These are phyloP conservation scores for Scedosporium minutisporum DNA, from an alignment of 2,329 filamentous ascomycete genomes.

Conservation along the genomic window DNA sequence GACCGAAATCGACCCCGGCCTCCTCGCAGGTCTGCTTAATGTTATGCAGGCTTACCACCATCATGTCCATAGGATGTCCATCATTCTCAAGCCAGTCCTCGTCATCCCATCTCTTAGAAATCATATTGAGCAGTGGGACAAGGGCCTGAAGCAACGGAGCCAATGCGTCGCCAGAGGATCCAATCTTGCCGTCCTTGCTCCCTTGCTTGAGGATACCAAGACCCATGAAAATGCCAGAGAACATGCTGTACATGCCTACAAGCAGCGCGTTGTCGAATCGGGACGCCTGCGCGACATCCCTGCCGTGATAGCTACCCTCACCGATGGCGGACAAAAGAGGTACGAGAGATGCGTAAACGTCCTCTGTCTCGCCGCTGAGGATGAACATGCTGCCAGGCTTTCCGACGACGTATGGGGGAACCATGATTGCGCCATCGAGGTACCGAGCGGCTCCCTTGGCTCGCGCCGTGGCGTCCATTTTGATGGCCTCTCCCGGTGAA, in stretches of 20 bases:
- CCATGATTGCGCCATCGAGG: slow-evolving; percentile 21
- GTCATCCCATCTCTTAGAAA: slow-evolving; percentile 14
- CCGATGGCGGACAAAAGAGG: slow-evolving; percentile 13
- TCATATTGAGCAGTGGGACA: slow-evolving; percentile 13
- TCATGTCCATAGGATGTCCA: slow-evolving; percentile 19
- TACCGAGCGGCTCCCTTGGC: slow-evolving; percentile 11
- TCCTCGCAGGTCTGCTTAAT: slow-evolving; percentile 16
- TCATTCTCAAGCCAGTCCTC: slow-evolving; percentile 14
- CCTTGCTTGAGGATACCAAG: slow-evolving; percentile 15
- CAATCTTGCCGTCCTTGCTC: slow-evolving; percentile 8
- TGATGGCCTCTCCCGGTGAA: slow-evolving; percentile 14
- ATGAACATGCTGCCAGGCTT: slow-evolving; percentile 13
- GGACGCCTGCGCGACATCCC: slow-evolving; percentile 14
- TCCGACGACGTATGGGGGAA: slow-evolving; percentile 18
- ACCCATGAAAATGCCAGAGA: slow-evolving; percentile 15
- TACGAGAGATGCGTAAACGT: slow-evolving; percentile 4
- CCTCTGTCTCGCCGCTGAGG: slow-evolving; percentile 14
- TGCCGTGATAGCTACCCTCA: slow-evolving; percentile 10
- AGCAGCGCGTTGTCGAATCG: slow-evolving; percentile 17
- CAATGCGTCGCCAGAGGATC: slow-evolving; percentile 3
- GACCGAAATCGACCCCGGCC: slow-evolving; percentile 13
- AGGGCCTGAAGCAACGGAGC: slow-evolving; percentile 16
- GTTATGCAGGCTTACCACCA: slow-evolving; percentile 13
- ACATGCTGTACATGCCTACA: slow-evolving; percentile 19
- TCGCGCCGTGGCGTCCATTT: slow-evolving; percentile 11